Conservation (phyloP, 495 filamentous ascomycete genomes). For the Recurvomyces mirabilis region DNA sequence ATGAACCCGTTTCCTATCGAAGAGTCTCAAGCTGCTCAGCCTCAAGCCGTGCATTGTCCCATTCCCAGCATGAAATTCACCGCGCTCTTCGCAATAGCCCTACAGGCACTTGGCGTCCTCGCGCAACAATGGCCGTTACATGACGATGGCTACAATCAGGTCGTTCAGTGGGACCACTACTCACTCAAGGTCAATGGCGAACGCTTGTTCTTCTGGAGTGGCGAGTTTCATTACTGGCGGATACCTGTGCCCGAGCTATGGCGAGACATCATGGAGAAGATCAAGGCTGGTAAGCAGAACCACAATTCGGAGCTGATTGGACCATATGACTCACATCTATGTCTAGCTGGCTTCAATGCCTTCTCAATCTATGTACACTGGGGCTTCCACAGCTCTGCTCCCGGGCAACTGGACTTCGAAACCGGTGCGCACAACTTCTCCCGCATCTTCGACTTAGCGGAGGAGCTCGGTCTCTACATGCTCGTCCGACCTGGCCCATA, state of each 20-base stretch:
- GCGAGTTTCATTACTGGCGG: constrained; percentile 21
- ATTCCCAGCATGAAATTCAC: no score
- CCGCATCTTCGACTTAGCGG: constrained; percentile 12
- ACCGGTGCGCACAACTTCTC: constrained; percentile 10
- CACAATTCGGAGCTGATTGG: no score
- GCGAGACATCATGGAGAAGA: constrained; percentile 20
- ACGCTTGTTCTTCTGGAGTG: constrained; percentile 15
- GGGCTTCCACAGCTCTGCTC: constrained; percentile 10
- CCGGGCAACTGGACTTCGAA: constrained; percentile 7
- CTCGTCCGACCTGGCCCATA: constrained; percentile 34
- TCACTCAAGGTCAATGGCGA: constrained; percentile 16
- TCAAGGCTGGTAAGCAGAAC: constrained; percentile 16
- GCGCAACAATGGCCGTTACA: constrained; percentile 15
- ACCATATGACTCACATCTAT: neutral
- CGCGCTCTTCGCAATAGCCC: no score
- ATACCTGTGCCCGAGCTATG: constrained; percentile 21
- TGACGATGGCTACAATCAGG: constrained; percentile 9
- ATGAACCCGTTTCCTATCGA: no score
- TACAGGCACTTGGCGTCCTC: no score
- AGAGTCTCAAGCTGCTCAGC: no score
- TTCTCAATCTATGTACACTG: constrained; percentile 20
- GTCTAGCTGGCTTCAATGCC: constrained; percentile 16
- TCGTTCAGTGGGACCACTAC: constrained; percentile 19
- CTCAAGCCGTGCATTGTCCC: no score
- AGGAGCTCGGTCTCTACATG: constrained; percentile 30